Conservation (phyloP, 192 early-diverging fungal genomes). For the Phycomyces nitens region DNA sequence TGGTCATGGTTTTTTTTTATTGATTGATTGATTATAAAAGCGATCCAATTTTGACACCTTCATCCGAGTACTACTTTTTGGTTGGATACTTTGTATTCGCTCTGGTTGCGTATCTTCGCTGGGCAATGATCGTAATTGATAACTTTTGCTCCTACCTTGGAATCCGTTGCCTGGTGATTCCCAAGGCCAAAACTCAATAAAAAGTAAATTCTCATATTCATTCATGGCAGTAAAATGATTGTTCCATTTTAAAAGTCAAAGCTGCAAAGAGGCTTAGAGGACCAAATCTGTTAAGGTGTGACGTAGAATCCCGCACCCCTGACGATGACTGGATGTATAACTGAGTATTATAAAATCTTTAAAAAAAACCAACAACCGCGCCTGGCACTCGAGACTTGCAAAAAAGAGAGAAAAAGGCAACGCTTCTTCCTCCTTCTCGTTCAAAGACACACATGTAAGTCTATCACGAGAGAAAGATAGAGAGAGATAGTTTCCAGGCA, state of each 20-base stretch:
- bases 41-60: slow-evolving; percentile 60
- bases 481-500: too few species aligned
- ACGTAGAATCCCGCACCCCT: neutral
- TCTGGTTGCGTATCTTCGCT: slow-evolving; percentile 75
- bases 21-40: slow-evolving; percentile 39
- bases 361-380: neutral
- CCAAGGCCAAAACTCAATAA: slow-evolving; percentile 23
- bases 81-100: slow-evolving; percentile 69
- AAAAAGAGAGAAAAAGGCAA: slow-evolving; percentile 11
- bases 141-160: slow-evolving; percentile 82
- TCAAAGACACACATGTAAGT: neutral
- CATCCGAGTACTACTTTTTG: slow-evolving; percentile 68
- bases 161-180: slow-evolving; percentile 83
- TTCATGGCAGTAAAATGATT: too few species aligned
- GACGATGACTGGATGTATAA: neutral
- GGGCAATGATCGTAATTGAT: slow-evolving; percentile 81
- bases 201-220: neutral
- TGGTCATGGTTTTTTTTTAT: neutral
- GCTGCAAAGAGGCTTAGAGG: neutral
- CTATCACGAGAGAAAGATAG: too few species aligned
- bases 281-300: neutral
- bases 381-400: neutral
- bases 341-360: neutral
- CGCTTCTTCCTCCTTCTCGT: neutral
- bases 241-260: too few species aligned